Evolutionary conservation across 108 stramenopile species (phyloP).

Genomic region (Cyclotella cryptica): DNA sequence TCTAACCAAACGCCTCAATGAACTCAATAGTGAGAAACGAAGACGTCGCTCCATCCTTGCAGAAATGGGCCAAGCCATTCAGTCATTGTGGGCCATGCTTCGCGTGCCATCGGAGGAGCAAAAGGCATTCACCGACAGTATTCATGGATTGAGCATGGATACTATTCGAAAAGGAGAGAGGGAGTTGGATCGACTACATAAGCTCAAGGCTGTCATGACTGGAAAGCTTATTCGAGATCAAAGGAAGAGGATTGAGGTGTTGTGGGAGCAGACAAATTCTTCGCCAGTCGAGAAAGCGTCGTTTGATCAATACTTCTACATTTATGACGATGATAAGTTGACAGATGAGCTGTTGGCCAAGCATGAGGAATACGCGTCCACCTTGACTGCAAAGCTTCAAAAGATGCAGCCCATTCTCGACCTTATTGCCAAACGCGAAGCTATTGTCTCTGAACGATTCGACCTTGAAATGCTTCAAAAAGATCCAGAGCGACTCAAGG

Average conservation of each 20-base stretch:
- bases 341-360: conserved; percentile 82
- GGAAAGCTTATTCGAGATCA: conserved; percentile 87
- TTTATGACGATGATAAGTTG: conserved; percentile 71
- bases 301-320: conserved; percentile 67
- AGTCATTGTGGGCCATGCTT: conserved; percentile 91
- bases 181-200: conserved; percentile 77
- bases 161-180: conserved; percentile 87
- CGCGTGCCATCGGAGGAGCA: conserved; percentile 87
- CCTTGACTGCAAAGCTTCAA: conserved; percentile 70
- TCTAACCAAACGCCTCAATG: conserved; percentile 72
- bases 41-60: conserved; percentile 72
- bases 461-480: conserved; percentile 87
- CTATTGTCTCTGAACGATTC: conserved; percentile 76
- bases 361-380: conserved; percentile 80
- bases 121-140: conserved; percentile 80
- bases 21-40: conserved; percentile 81
- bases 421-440: conserved; percentile 87
- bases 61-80: conserved; percentile 88
- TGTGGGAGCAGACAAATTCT: conserved; percentile 93
- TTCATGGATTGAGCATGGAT: conserved; percentile 88
- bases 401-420: conserved; percentile 88
- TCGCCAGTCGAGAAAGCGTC: conserved; percentile 55
- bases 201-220: conserved; percentile 85
- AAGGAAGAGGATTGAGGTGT: conserved; percentile 66
- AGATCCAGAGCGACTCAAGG: conserved; percentile 87